Conservation (phyloP, 1,284 basidiomycete genomes). For the Pascua sp. region DNA sequence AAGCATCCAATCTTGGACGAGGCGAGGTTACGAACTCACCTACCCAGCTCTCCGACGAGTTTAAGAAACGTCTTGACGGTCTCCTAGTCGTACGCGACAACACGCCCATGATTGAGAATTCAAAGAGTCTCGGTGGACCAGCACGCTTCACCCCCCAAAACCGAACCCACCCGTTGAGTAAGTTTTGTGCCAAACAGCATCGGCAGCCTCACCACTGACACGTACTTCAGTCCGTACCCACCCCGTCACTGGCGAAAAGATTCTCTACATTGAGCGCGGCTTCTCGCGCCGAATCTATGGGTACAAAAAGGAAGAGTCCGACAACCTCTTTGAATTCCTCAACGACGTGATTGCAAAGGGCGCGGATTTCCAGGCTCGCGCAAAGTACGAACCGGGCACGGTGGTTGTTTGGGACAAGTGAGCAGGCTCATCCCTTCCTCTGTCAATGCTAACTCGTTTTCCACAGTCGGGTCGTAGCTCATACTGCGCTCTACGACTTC, state of each 20-base stretch:
- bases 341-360: slow-evolving; percentile 54
- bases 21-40: too few species aligned
- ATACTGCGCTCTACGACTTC: slow-evolving; percentile 77
- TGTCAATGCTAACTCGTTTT: too few species aligned
- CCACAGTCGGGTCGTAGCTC: too few species aligned
- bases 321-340: slow-evolving; percentile 61
- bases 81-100: too few species aligned
- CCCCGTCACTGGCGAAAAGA: slow-evolving; percentile 40
- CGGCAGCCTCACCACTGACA: slow-evolving; percentile 62
- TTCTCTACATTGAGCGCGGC: slow-evolving; percentile 50
- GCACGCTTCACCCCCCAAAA: too few species aligned
- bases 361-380: slow-evolving; percentile 54
- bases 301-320: slow-evolving; percentile 63
- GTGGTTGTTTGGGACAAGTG: slow-evolving; percentile 55
- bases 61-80: too few species aligned
- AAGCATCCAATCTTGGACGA: too few species aligned
- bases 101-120: too few species aligned
- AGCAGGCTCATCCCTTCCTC: slow-evolving; percentile 15
- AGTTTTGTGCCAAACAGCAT: too few species aligned
- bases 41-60: too few species aligned
- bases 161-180: too few species aligned
- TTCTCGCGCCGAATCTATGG: slow-evolving; percentile 65
- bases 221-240: slow-evolving; percentile 43
- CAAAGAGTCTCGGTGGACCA: too few species aligned
- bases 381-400: slow-evolving; percentile 52